Percentiles rank a stretch among this genome's conserved stretches.
Conservation (phyloP, 768 basidiomycete species). For the Candolleomyces aberdarensis region DNA sequence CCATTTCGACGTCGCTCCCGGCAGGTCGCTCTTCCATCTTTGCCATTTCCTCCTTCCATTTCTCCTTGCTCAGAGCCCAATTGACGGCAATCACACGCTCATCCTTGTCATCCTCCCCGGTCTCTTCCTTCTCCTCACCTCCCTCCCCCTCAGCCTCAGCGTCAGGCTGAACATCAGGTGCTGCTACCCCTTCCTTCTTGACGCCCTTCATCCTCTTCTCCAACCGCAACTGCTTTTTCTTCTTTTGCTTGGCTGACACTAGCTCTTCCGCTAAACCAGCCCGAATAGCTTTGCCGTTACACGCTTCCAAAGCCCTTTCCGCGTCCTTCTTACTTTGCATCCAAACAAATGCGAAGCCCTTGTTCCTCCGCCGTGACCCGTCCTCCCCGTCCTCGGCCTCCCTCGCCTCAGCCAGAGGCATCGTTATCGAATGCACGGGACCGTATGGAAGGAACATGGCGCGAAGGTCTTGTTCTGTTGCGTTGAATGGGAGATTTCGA, state of each 20-base stretch:
- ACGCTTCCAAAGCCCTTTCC: conserved; percentile 71
- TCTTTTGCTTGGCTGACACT: conserved; percentile 65
- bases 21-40: conserved; percentile 43
- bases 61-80: conserved; percentile 94
- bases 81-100: conserved; percentile 86
- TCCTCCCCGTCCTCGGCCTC: conserved; percentile 26
- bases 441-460: conserved; percentile 86
- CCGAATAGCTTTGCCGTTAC: conserved; percentile 71
- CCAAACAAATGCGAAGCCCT: conserved; percentile 96
- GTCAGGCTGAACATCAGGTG: too few species aligned
- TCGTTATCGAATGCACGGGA: conserved; percentile 80
- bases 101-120: conserved; percentile 31
- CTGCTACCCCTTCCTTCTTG: conserved; percentile 36
- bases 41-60: conserved; percentile 79
- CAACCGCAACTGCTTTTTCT: conserved; percentile 57
- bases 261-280: conserved; percentile 59
- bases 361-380: conserved; percentile 34
- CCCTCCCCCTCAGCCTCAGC: conserved; percentile 29
- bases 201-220: conserved; percentile 46
- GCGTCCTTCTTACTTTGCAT: conserved; percentile 85
- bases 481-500: conserved; percentile 83
- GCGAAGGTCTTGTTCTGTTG: conserved; percentile 81
- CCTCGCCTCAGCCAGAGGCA: conserved; percentile 46
- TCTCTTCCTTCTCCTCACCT: conserved; percentile 18
- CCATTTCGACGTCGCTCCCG: conserved; percentile 37